Evolutionary conservation across 495 filamentous ascomycete genomes (phyloP), one percentile per base, ranked within the genome.

Genomic region (Opeltia flavorubescens): DNA sequence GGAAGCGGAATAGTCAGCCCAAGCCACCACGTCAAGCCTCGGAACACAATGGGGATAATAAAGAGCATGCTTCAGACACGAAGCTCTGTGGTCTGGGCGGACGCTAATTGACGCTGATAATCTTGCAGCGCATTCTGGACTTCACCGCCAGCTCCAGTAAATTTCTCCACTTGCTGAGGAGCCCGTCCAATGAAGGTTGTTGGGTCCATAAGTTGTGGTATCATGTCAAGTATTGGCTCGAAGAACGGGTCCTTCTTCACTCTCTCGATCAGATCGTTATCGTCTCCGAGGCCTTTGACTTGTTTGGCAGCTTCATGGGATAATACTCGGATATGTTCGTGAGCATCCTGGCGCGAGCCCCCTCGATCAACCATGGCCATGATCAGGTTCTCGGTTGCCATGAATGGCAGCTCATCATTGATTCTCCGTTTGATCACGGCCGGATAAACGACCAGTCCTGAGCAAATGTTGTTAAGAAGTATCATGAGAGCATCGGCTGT

Each of bases 381-480:
- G 62, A 96, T 86, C 55, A 95, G 83, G 63, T 56, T 71, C 61
- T 79, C 84, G 52, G 85, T 89, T 5, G 80, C 77, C 83, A 91
- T 89, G 68, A 93, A 93, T 9, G 88, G 89, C 27, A 95, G 76
- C 64, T 94, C 89, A 39, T 84, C 77, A 41, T 78, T 70, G 38
- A 94, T 67, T 43, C 67, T 76, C 29, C 69, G 66, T 41, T 69
- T 66, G 63, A 95, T 93, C 44, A 84, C 70, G 31, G 76, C 75
- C 28, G 85, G 84, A 68, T 94, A 95, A 42, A 95, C 81, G 35
- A 95, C 86, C 8, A 94, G 74, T 27, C 88, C 88, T 31, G 72
- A 74, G 39, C 72, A 74, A 36, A 96, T 78, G 59, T 96, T 95
- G 67, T 91, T 78, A 52, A 95, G 73, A 12, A 80, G 72, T 18